A percentile compares a stretch with the other conserved stretches of the same genome.
Conservation (phyloP, 73 alveolate species). For the Urostyla sp. region DNA sequence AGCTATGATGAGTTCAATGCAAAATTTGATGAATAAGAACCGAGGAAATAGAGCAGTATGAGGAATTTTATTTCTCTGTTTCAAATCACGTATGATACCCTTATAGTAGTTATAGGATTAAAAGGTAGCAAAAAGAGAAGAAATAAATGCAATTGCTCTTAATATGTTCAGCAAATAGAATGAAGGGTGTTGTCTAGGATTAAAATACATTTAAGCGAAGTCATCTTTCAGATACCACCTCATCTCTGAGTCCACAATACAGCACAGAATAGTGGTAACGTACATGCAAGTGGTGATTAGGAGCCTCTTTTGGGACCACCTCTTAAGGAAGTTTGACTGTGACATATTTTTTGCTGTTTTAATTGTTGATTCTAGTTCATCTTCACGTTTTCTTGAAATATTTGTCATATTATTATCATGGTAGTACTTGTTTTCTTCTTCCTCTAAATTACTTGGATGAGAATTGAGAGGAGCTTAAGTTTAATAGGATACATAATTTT, state of each 20-base stretch:
- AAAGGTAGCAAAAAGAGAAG: conserved; percentile 3
- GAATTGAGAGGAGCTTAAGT: too few relatives aligned
- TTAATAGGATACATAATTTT: too few relatives aligned
- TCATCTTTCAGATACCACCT: conserved; percentile 35
- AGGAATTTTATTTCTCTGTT: conserved; percentile 40
- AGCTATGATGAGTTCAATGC: neutral
- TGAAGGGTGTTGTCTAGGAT: neutral
- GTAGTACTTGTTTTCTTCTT: neutral
- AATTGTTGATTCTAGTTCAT: conserved; percentile 14
- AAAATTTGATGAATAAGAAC: neutral
- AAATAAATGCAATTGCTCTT: neutral
- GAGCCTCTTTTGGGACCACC: neutral
- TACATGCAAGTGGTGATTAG: conserved; percentile 15
- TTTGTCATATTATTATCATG: conserved; percentile 6
- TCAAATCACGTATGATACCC: neutral
- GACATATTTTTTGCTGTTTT: conserved; percentile 40
- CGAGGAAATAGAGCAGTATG: conserved; percentile 28
- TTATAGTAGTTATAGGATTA: conserved; percentile 22
- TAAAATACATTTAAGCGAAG: neutral
- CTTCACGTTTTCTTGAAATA: neutral
- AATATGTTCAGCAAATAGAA: conserved; percentile 12
- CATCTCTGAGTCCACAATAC: conserved; percentile 44
- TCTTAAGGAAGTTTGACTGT: neutral
- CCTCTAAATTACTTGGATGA: neutral
- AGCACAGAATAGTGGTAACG: neutral